Evolutionary conservation across 352 stramenopile species (phyloP), one percentile per base, ranked within the genome.

Genomic region (Pythium brassicae): DNA sequence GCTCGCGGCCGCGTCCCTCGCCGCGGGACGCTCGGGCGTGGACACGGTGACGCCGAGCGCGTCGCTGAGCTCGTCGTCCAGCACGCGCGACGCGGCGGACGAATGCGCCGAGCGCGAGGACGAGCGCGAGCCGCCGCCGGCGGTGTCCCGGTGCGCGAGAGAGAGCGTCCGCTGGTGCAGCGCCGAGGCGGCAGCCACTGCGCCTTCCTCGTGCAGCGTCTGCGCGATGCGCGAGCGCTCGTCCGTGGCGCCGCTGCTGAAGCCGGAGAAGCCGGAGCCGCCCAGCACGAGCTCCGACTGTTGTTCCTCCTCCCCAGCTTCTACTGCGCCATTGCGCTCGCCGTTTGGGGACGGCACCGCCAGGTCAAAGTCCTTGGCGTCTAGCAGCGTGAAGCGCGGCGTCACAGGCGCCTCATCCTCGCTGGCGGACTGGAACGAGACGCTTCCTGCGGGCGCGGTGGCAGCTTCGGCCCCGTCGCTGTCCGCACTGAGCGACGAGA

Each of bases 331-430:
- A 25, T 20, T 12, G 39, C 11, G 35, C 47, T 40, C 37, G 17
- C 17, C 32, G 32, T 11, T 37, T 37, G 2, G 32, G 14, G 32
- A 11, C 32, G 32, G 6, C 14, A 34, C 17, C 4, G 68, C 63
- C 0, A 72, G 53, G 22, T 82, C 51, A 43, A 90, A 48, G 25
- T 85, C 71, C 19, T 74, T 69, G 25, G 87, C 77, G 17, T 82
- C 65, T 26, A 90, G 50, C 20, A 90, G 57, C 50, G 86, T 76
- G 50, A 90, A 90, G 12, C 76, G 75, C 49, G 79, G 79, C 22
- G 55, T 68, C 57, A 45, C 66, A 40, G 52, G 32, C 35, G 65
- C 61, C 20, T 64, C 67, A 25, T 64, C 56, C 49, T 74, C 66
- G 12, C 63, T 67, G 11, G 59, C 66, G 2, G 63, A 63, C 50